phyloP scores from a whole-genome alignment of 495 filamentous ascomycete species.

The Niebla homalea region DNA sequence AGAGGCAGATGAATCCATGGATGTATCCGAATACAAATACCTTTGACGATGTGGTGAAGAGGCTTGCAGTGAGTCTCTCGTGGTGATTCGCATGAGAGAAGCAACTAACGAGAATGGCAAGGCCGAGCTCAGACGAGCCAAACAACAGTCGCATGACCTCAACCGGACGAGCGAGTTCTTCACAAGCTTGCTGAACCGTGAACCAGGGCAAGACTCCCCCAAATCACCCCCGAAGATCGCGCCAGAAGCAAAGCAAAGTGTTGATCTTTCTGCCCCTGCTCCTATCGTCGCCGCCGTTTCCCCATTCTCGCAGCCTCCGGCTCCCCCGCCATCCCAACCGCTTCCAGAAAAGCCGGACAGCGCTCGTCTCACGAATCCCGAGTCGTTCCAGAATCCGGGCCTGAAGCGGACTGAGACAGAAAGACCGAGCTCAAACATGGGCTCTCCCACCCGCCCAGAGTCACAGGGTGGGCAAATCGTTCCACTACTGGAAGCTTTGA shows the following conservation, averaged over 20 bases:
- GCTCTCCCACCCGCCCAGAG: constrained; percentile 50
- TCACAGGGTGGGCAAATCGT: constrained; percentile 61
- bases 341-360: constrained; percentile 81
- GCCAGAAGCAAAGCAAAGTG: constrained; percentile 27
- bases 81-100: not conserved
- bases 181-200: constrained; percentile 56
- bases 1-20: constrained; percentile 65
- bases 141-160: constrained; percentile 75
- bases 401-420: constrained; percentile 67
- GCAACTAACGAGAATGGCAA: constrained; percentile 21
- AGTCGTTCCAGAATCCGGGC: constrained; percentile 35
- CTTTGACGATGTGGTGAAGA: constrained; percentile 90
- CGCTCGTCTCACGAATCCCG: constrained; percentile 31
- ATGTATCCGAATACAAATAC: constrained; percentile 63
- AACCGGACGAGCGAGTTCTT: constrained; percentile 70
- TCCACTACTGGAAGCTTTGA: constrained; percentile 68
- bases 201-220: constrained; percentile 50
- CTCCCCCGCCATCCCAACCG: constrained; percentile 83
- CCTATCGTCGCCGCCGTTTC: constrained; percentile 43
- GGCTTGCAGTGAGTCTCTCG: constrained; percentile 59
- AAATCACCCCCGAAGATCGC: constrained; percentile 30
- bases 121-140: constrained; percentile 78
- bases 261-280: constrained; percentile 35
- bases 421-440: constrained; percentile 44
- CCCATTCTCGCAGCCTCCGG: constrained; percentile 76